These are phyloP conservation scores for Hura crepitans DNA, from an alignment of 441 rosid genomes.

Conservation along the genomic window DNA sequence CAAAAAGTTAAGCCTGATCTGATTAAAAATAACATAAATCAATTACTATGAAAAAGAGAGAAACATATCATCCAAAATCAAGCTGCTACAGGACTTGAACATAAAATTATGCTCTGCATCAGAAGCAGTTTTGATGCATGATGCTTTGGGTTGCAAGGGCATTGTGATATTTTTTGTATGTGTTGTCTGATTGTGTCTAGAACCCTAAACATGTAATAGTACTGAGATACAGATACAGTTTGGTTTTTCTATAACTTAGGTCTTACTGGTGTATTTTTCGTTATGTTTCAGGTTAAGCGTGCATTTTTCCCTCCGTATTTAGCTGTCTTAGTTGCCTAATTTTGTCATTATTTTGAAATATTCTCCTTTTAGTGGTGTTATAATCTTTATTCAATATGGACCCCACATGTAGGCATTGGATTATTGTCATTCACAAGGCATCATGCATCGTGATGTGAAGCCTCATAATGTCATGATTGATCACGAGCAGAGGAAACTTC, in stretches of 20 bases:
- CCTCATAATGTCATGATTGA: constrained; percentile 99
- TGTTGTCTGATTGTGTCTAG: background rate
- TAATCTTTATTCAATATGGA: background rate
- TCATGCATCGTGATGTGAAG: constrained; percentile 98
- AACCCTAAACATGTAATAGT: background rate
- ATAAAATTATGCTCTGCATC: background rate
- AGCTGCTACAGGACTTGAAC: background rate
- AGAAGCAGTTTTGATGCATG: background rate
- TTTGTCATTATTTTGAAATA: background rate
- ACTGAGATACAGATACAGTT: background rate
- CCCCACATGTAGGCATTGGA: constrained; percentile 70
- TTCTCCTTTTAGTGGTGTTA: constrained; percentile 5
- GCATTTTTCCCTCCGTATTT: background rate
- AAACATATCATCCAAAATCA: background rate
- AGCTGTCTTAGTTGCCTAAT: background rate
- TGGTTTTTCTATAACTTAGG: background rate
- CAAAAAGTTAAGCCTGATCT: background rate
- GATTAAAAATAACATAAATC: background rate
- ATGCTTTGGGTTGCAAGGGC: background rate
- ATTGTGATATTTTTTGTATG: background rate
- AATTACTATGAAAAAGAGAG: background rate
- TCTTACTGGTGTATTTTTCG: background rate
- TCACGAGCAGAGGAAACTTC: constrained; percentile 91
- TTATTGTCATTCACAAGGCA: constrained; percentile 94
- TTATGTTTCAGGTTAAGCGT: background rate